These are phyloP conservation scores for Diutina sp. DNA, from an alignment of 1,139 yeast species.

Conservation along the genomic window DNA sequence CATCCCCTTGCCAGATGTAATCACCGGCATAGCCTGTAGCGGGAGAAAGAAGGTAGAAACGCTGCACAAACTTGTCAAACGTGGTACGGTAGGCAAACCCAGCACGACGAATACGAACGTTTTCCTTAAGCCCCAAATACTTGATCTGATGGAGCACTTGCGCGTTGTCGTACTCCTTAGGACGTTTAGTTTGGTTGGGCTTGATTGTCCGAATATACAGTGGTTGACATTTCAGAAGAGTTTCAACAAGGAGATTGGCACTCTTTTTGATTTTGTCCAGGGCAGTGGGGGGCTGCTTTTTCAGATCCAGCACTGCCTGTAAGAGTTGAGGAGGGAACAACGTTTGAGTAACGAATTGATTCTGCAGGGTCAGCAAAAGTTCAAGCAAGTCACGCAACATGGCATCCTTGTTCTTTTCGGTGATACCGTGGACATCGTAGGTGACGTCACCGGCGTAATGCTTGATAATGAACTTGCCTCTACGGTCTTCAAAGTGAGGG, in stretches of 20 bases:
- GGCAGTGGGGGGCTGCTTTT: conserved; percentile 91
- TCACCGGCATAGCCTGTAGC: conserved; percentile 97
- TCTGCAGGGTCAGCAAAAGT: conserved; percentile 58
- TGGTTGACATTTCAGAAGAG: conserved; percentile 82
- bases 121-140: conserved; percentile 91
- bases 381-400: conserved; percentile 81
- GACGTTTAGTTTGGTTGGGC: conserved; percentile 89
- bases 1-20: conserved; percentile 88
- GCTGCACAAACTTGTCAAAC: conserved; percentile 92
- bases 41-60: conserved; percentile 80
- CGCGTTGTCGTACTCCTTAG: conserved; percentile 76
- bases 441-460: conserved; percentile 99
- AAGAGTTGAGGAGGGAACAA: conserved; percentile 62
- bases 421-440: conserved; percentile 82
- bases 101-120: conserved; percentile 95
- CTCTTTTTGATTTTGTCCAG: conserved; percentile 88
- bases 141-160: conserved; percentile 94
- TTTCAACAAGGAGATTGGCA: conserved; percentile 84
- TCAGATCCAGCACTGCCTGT: conserved; percentile 55
- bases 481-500: conserved; percentile 83
- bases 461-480: conserved; percentile 77
- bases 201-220: conserved; percentile 96
- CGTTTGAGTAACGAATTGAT: conserved; percentile 43
- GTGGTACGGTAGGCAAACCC: conserved; percentile 98
- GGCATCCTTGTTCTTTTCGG: conserved; percentile 95